A percentile compares a stretch with the other conserved stretches of the same genome.
Evolutionary conservation across 805 yeast genomes (phyloP).

Genomic region (Ogataea chonburiensis): DNA sequence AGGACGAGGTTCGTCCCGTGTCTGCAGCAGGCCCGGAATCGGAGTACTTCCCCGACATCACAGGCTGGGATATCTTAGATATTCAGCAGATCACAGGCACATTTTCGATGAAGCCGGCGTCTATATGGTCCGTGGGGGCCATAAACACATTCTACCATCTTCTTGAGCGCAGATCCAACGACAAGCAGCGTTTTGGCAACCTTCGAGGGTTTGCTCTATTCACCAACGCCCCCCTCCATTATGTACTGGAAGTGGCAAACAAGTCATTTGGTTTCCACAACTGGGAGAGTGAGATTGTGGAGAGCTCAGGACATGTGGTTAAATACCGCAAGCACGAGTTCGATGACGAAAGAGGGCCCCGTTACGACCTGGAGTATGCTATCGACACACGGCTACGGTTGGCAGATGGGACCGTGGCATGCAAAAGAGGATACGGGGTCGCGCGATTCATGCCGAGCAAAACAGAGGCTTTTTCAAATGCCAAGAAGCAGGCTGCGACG

Average conservation of each 20-base stretch:
- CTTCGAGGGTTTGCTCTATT: conserved; percentile 15
- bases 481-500: conserved; percentile 48
- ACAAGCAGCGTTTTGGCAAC: conserved; percentile 9
- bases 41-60: conserved; percentile 23
- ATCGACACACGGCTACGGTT: conserved; percentile 38
- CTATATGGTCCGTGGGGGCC: conserved; percentile 28
- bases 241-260: conserved; percentile 41
- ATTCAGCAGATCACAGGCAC: conserved; percentile 22
- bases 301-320: conserved; percentile 19
- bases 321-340: conserved; percentile 12
- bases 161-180: conserved; percentile 20
- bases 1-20: background rate
- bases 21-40: background rate
- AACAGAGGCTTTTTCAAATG: conserved; percentile 36
- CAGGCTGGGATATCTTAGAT: conserved; percentile 24
- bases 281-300: conserved; percentile 44
- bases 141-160: conserved; percentile 19
- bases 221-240: conserved; percentile 20
- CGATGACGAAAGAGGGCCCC: conserved; percentile 22
- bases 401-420: conserved; percentile 43
- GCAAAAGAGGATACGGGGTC: conserved; percentile 41
- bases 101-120: conserved; percentile 24
- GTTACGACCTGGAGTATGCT: conserved; percentile 19
- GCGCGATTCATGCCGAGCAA: conserved; percentile 36
- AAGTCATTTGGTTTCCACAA: conserved; percentile 51